Evolutionary conservation across 768 basidiomycete genomes (phyloP), one percentile per base, ranked within the genome.

Genomic region (Hysterangium stoloniferum): DNA sequence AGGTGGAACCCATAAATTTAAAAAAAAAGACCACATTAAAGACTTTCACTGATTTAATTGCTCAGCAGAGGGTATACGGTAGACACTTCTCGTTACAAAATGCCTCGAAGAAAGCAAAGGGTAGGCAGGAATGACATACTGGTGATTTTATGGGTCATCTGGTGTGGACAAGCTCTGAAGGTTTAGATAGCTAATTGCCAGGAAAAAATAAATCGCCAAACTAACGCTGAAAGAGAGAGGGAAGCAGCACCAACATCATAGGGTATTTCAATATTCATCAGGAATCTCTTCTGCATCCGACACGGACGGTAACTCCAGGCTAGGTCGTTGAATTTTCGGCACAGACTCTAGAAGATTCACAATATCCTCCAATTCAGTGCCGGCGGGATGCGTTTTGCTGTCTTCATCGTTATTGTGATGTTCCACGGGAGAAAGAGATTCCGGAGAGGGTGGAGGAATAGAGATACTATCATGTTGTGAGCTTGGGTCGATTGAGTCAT

Each of bases 281-380:
- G 53, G 53, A 42, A 54, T 54, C 24, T 49, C 48, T 32, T 40
- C 53, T 19, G 48, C 41, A 6, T 40, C 49, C 38, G 33, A 34
- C 6, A 12, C 38, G 36, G 36, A 41, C 20, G 25, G 28, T 11
- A 19, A 12, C 11, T 11, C 49, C 4, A 36, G 9, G 11, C 69
- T 45, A 67, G 69, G 9, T 66, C 59, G 56, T 73, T 76, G 38
- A 28, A 36, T 29, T 5, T 35, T 54, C 2, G 31, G 22, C 32
- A 66, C 58, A 1, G 71, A 59, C 65, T 87, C 80, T 11, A 86
- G 76, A 57, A 85, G 70, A 57, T 73, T 78, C 54, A 87, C 78
- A 46, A 86, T 78, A 49, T 78, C 77, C 62, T 79, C 84, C 27
- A 82, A 68, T 27, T 82, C 77, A 48, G 68, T 62, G 13, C 62